A percentile compares a stretch with the other conserved stretches of the same genome.
These are phyloP conservation scores for Stemphylium lycopersici DNA, from an alignment of 2,329 filamentous ascomycete genomes.

Conservation along the genomic window DNA sequence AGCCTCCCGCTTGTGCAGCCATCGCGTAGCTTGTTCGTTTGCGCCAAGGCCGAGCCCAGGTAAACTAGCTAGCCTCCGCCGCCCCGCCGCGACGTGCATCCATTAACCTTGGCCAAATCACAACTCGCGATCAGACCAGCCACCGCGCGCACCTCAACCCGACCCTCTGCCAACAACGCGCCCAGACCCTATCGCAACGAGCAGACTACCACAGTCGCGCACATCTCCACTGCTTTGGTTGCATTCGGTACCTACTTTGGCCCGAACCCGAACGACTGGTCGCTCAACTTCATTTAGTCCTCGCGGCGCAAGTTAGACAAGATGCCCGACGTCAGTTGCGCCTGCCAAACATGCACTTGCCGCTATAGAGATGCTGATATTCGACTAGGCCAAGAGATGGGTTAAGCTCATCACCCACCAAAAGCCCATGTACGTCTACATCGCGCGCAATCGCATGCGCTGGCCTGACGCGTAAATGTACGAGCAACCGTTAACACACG, in stretches of 20 bases:
- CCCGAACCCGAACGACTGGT: not conserved
- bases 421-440: constrained; percentile 74
- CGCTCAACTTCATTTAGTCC: constrained; percentile 1
- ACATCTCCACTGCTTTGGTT: not conserved
- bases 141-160: constrained; percentile 23
- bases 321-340: constrained; percentile 54
- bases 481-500: constrained; percentile 18
- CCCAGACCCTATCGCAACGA: constrained; percentile 16
- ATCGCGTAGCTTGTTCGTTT: constrained; percentile 13
- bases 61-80: constrained; percentile 10
- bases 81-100: constrained; percentile 19
- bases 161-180: constrained; percentile 18
- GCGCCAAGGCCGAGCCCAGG: constrained; percentile 22
- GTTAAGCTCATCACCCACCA: constrained; percentile 95
- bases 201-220: constrained; percentile 1
- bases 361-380: constrained; percentile 16
- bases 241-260: not conserved
- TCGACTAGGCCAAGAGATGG: constrained; percentile 74
- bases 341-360: not conserved
- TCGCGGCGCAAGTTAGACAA: constrained; percentile 28
- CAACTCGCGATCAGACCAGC: constrained; percentile 29
- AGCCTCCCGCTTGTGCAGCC: constrained; percentile 9
- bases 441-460: constrained; percentile 23
- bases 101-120: constrained; percentile 24
- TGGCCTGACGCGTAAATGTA: constrained; percentile 15